A percentile compares a stretch with the other conserved stretches of the same genome.
Evolutionary conservation across 177 flowering plant genomes (phyloP).

Genomic region (Vitis hybrid): DNA sequence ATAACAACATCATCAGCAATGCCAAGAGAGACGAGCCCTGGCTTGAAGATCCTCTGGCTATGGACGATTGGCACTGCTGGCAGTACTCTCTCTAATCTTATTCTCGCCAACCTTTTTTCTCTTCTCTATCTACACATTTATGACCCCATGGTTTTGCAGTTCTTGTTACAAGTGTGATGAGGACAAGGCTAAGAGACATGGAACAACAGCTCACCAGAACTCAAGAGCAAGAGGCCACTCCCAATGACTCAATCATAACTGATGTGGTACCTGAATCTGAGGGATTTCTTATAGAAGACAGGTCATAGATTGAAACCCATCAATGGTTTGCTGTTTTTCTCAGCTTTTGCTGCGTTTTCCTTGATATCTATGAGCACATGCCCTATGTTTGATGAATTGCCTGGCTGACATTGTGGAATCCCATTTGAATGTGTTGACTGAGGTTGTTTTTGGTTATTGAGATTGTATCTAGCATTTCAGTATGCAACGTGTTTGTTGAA

Average conservation of each 20-base stretch:
- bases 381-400: conserved; percentile 23
- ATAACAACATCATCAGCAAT: background rate
- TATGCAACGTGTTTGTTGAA: too few species aligned
- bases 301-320: conserved; percentile 15
- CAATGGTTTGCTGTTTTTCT: background rate
- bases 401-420: conserved; percentile 5
- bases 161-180: conserved; percentile 52
- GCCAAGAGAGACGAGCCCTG: conserved; percentile 62
- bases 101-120: background rate
- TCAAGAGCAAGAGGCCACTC: conserved; percentile 3
- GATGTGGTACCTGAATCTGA: conserved; percentile 13
- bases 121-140: background rate
- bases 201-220: conserved; percentile 26
- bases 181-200: conserved; percentile 57
- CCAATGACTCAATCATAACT: conserved; percentile 15
- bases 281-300: conserved; percentile 15
- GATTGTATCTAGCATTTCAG: too few species aligned
- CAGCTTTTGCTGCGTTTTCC: background rate
- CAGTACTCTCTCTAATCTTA: conserved; percentile 25
- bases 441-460: too few species aligned
- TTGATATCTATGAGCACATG: background rate
- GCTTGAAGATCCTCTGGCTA: conserved; percentile 78
- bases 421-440: too few species aligned
- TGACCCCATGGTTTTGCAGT: conserved; percentile 27
- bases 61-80: conserved; percentile 84